These are phyloP conservation scores for Aspergillus avenaceus DNA, from an alignment of 495 filamentous ascomycete species.

Conservation along the genomic window DNA sequence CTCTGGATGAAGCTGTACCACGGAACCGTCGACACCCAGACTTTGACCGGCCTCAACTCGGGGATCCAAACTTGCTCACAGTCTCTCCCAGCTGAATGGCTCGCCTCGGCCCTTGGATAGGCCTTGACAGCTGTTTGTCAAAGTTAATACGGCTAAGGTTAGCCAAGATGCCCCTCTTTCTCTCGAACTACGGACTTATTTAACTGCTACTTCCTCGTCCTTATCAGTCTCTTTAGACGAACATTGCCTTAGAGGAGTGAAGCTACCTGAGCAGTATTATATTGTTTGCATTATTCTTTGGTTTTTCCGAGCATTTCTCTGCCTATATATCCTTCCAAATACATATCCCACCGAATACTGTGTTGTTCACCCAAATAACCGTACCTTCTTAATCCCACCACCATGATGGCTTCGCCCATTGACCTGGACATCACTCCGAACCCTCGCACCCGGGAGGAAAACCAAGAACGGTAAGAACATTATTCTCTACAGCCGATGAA, in stretches of 20 bases:
- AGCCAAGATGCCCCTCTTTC: background rate
- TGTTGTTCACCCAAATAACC: constrained; percentile 1
- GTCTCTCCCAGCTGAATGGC: background rate
- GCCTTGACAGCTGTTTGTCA: background rate
- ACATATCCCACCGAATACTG: background rate
- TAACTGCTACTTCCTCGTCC: background rate
- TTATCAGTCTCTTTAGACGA: background rate
- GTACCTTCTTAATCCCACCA: background rate
- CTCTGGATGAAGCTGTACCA: constrained; percentile 2
- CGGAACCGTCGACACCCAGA: constrained; percentile 7
- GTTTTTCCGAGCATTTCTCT: background rate
- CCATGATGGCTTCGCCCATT: constrained; percentile 22
- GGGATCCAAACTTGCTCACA: constrained; percentile 5
- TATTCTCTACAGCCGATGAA: background rate
- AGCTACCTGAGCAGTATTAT: background rate
- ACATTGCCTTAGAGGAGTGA: background rate
- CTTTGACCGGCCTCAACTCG: constrained; percentile 8
- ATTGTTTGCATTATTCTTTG: background rate
- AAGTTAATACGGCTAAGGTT: background rate
- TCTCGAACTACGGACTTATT: background rate
- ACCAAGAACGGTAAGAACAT: constrained; percentile 71
- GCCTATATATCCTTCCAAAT: background rate
- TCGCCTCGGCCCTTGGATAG: constrained; percentile 2
- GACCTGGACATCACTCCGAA: constrained; percentile 35
- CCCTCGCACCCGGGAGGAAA: constrained; percentile 64